Base-by-base conservation (phyloP, 495 filamentous ascomycete genomes). In the Thozetella sp. region DNA sequence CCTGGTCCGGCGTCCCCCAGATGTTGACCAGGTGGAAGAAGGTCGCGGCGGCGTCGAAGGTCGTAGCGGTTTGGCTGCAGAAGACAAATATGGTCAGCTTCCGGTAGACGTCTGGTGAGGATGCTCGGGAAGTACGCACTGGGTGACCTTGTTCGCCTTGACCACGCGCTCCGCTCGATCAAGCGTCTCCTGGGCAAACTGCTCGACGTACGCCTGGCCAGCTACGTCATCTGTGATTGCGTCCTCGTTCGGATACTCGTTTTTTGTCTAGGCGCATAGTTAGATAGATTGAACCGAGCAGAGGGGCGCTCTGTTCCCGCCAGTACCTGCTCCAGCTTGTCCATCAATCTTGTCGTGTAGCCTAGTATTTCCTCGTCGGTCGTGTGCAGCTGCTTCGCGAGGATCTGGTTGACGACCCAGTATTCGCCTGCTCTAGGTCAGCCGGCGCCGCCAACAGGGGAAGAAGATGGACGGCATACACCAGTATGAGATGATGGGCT, bases 401-500 rank as follows among this genome's bases (percentile, higher is more conserved):
- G 87, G 54, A 97, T 93, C 65, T 96, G 91, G 63, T 97, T 92
- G 59, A 96, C 90, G 30, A 94, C 91, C 85, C 89, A 93, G 70
- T 93, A 97, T 63, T 95, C 90, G 71, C 93, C 93, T 97, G 60
- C 53, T 30, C 59, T 25, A 19, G 4, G 58, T 68, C 22, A 70
- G 60, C 50, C 54, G 19, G 15, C 17, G 37, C 46, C 34, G 22
- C 57, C 51, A 51, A 48, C 51, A 12, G 45, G 34, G 12, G 13
- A 4, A 22, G 17, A 12, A 51, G 23, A 20, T 22, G 37, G 24
- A 34, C 2, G 11, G 83, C 90, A 74, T 81, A 97, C 94, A 97
- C 90, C 93, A 98, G 71, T 97, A 98, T 34, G 93, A 82, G 52
- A 97, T 84, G 58, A 93, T 88, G 13, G 95, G 93, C 76, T 93